Percentiles rank a stretch among this genome's conserved stretches.
Evolutionary conservation across 192 early-diverging fungal genomes (phyloP).

Genomic region (Dissophora ornata): DNA sequence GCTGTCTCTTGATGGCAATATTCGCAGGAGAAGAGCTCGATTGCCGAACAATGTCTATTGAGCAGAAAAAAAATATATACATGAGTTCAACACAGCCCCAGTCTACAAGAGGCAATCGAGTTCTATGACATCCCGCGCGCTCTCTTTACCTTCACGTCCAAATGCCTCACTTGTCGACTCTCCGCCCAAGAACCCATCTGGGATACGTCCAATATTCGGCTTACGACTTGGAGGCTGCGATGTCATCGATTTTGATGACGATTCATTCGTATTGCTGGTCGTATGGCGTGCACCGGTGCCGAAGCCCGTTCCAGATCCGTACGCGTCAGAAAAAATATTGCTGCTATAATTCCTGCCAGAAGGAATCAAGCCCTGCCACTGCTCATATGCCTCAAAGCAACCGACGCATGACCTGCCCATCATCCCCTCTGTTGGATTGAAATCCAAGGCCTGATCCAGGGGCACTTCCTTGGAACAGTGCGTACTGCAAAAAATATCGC

Average conservation of each 20-base stretch:
- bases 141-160: constrained; percentile 28
- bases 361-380: constrained; percentile 31
- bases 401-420: constrained; percentile 40
- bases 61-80: neutral
- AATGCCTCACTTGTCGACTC: constrained; percentile 16
- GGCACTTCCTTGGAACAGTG: constrained; percentile 47
- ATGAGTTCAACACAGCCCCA: too few species aligned
- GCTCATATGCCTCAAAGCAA: constrained; percentile 46
- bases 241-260: neutral
- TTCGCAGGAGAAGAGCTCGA: constrained; percentile 14
- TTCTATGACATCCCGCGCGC: too few species aligned
- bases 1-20: constrained; percentile 41
- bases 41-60: constrained; percentile 31
- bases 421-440: constrained; percentile 32
- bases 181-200: constrained; percentile 38
- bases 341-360: neutral
- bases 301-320: too few species aligned
- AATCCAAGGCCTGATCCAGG: constrained; percentile 41
- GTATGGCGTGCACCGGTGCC: neutral
- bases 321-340: neutral
- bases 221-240: constrained; percentile 11
- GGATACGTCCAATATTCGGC: constrained; percentile 30
- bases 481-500: constrained; percentile 47
- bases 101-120: too few species aligned
- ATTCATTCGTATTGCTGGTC: neutral